These are phyloP conservation scores for Phaeodactylum tricornutum DNA, from an alignment of 108 stramenopile genomes.

Conservation along the genomic window DNA sequence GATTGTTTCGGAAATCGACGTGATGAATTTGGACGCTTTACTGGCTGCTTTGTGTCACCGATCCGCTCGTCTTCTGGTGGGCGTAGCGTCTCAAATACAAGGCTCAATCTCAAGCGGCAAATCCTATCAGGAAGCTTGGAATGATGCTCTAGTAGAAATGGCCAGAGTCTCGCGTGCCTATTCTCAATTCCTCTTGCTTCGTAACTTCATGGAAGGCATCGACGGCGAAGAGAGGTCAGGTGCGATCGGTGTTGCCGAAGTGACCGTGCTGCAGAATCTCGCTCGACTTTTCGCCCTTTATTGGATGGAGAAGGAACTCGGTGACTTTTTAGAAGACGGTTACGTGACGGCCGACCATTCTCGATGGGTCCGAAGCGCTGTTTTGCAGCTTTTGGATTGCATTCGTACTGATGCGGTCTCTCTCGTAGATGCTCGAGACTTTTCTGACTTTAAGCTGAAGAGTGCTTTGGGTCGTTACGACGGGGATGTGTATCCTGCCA, in stretches of 20 bases:
- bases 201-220: constrained; percentile 58
- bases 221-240: constrained; percentile 27
- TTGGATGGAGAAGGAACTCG: constrained; percentile 81
- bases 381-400: constrained; percentile 40
- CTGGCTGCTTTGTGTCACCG: constrained; percentile 62
- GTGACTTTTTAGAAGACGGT: constrained; percentile 75
- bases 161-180: constrained; percentile 67
- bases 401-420: constrained; percentile 83
- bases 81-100: constrained; percentile 54
- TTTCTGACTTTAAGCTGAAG: constrained; percentile 83
- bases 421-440: constrained; percentile 82
- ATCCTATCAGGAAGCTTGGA: constrained; percentile 67
- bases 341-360: constrained; percentile 41
- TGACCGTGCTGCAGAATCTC: constrained; percentile 43
- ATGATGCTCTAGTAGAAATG: constrained; percentile 66
- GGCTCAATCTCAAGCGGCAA: constrained; percentile 23
- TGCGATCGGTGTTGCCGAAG: constrained; percentile 37
- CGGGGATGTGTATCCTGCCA: constrained; percentile 86
- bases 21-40: constrained; percentile 31
- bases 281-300: constrained; percentile 71
- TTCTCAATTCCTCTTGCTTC: constrained; percentile 58
- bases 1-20: constrained; percentile 14
- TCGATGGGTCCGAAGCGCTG: constrained; percentile 29
- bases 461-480: constrained; percentile 80
- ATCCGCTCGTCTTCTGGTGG: constrained; percentile 54